A percentile compares a stretch with the other conserved stretches of the same genome.
Conservation (phyloP, 768 basidiomycete genomes). For the Gloeostereum incarnatum region DNA sequence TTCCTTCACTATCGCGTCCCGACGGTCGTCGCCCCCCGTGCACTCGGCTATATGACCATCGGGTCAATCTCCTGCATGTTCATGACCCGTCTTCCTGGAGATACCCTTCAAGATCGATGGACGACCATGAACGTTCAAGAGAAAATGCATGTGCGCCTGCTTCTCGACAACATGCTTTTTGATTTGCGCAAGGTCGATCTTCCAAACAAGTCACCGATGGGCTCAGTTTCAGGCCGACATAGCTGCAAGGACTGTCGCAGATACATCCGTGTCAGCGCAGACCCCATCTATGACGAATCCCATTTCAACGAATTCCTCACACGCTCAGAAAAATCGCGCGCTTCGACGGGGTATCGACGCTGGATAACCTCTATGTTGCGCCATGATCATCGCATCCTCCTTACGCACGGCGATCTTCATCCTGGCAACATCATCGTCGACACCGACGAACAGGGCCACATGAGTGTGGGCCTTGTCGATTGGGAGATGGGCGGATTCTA, state of each 20-base stretch:
- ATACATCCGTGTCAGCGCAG: conserved; percentile 1
- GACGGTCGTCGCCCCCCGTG: neutral
- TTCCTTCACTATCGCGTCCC: neutral
- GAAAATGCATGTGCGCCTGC: neutral
- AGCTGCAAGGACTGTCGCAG: conserved; percentile 1
- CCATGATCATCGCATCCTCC: conserved; percentile 10
- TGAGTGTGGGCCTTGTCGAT: conserved; percentile 17
- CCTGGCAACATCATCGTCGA: conserved; percentile 26
- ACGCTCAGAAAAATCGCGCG: neutral
- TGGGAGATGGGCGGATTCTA: conserved; percentile 20
- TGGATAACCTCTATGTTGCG: conserved; percentile 3
- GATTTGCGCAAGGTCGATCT: neutral
- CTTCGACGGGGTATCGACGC: neutral
- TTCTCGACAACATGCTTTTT: neutral
- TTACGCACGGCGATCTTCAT: conserved; percentile 29
- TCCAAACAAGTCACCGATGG: neutral
- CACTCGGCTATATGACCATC: neutral
- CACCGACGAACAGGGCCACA: conserved; percentile 9
- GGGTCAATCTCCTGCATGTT: neutral
- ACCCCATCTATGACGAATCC: conserved; percentile 3
- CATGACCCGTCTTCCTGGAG: neutral
- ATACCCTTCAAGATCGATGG: neutral
- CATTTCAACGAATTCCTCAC: conserved; percentile 9
- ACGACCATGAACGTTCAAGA: neutral
- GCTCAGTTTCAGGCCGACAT: neutral